Base-by-base conservation (phyloP, 495 filamentous ascomycete genomes). In the Pyrenula massariospora region DNA sequence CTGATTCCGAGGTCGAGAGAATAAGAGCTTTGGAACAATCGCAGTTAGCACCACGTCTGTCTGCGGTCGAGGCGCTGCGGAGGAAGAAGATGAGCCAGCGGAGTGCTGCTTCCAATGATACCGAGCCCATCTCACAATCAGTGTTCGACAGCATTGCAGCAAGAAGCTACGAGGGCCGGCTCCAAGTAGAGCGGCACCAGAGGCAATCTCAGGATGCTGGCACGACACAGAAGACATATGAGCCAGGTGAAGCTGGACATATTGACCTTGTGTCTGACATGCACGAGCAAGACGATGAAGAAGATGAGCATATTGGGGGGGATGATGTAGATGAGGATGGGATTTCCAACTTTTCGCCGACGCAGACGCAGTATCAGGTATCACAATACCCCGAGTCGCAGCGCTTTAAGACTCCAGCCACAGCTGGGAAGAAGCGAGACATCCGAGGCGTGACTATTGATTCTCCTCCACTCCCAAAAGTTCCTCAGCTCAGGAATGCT, bases 111-210 rank as follows among this genome's bases (percentile, higher is more conserved):
- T 70, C 70, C 22, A 70, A 73, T 11, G 76, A 79, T 59, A 80
- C 77, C n/a, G 76, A 80, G 58, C 70, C 75, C 2, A 66, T 78
- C 24, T 79, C 77, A 11, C 77, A 77, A 61, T 76, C 73, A 23
- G 70, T 78, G n/a, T 77, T 71, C 56, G 76, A 77, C 54, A 69
- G 70, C 36, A 66, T 77, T 36, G 70, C 76, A 12, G 66, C 60
- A 31, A 64, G 69, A 50, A 71, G 71, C 59, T 60, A 62, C 19
- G 64, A 70, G 31, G 64, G 66, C 3, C 66, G 68, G 48, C 15
- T 20, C 3, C 42, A 8, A n/a, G 21, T 52, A 12, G 54, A 52
- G n/a, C 56, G 58, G 42, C 54, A 65, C 19, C 64, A 53, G 22
- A 56, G 36, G 47, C 52, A 65, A 59, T 55, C 42, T 25, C 56